phyloP scores from a whole-genome alignment of 2,329 filamentous ascomycete genomes.

The Botrytis fabae region DNA sequence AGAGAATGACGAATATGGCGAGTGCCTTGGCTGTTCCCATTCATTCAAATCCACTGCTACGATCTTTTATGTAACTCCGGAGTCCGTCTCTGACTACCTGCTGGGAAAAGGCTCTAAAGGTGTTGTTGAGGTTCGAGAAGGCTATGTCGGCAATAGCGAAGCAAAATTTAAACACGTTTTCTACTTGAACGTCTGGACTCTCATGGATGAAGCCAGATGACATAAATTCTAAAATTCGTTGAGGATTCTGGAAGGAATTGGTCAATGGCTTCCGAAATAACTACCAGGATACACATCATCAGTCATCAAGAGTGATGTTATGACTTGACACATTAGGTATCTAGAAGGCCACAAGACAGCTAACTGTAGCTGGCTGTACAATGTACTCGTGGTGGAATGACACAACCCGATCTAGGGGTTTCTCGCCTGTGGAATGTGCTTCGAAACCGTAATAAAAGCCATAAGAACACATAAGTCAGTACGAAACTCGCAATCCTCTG shows the following conservation, averaged over 20 bases:
- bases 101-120: not conserved
- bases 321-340: not conserved
- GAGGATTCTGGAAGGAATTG: constrained; percentile 4
- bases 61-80: not conserved
- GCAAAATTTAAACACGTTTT: not conserved
- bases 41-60: not conserved
- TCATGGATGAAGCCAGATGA: not conserved
- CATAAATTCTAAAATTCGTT: not conserved
- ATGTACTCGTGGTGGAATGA: not conserved
- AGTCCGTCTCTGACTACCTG: not conserved
- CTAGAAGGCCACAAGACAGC: not conserved
- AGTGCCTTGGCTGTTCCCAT: not conserved
- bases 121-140: not conserved
- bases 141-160: constrained; percentile 2
- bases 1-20: constrained; percentile 1
- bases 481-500: constrained; percentile 4
- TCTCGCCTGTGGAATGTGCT: not conserved
- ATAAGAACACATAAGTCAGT: not conserved
- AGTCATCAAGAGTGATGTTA: not conserved
- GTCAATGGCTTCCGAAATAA: not conserved
- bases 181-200: not conserved
- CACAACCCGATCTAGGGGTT: not conserved
- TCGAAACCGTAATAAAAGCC: not conserved
- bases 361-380: not conserved
- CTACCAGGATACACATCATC: not conserved